These are phyloP conservation scores for Irpex sp. DNA, from an alignment of 1,284 basidiomycete species.

Conservation along the genomic window DNA sequence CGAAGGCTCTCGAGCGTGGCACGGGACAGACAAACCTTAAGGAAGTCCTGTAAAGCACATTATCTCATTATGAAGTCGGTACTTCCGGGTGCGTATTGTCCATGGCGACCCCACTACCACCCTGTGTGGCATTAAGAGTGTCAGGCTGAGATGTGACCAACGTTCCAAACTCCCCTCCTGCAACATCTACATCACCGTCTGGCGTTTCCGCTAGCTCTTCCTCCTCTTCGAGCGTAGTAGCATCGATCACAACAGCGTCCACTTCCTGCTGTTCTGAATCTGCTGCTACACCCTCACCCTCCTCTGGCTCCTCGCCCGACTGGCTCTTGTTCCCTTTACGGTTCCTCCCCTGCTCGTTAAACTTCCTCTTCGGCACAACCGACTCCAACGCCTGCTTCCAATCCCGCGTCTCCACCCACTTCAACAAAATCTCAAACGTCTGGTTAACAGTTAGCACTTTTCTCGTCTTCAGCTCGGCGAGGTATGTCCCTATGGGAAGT, in stretches of 20 bases:
- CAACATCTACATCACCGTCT: not conserved
- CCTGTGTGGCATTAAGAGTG: not conserved
- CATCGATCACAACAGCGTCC: slow-evolving; percentile 18
- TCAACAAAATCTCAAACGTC: slow-evolving; percentile 88
- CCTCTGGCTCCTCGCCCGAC: slow-evolving; percentile 2
- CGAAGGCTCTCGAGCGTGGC: slow-evolving; percentile 84
- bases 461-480: slow-evolving; percentile 80
- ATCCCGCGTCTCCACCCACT: slow-evolving; percentile 80
- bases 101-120: slow-evolving; percentile 2
- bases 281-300: not conserved
- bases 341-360: slow-evolving; percentile 39
- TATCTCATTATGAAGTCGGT: not conserved
- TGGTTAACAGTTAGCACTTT: slow-evolving; percentile 99
- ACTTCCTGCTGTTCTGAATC: slow-evolving; percentile 15
- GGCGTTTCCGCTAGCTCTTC: not conserved
- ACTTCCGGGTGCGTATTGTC: slow-evolving; percentile 9
- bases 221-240: slow-evolving; percentile 18
- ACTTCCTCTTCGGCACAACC: slow-evolving; percentile 90
- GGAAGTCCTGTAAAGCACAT: slow-evolving; percentile 59
- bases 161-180: not conserved
- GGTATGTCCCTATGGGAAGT: slow-evolving; percentile 88
- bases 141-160: slow-evolving; percentile 1
- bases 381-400: slow-evolving; percentile 84
- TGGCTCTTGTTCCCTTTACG: slow-evolving; percentile 15
- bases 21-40: slow-evolving; percentile 78